Evolutionary conservation across 1,284 basidiomycete species (phyloP), one percentile per base, ranked within the genome.

Genomic region (Melampsora americana): DNA sequence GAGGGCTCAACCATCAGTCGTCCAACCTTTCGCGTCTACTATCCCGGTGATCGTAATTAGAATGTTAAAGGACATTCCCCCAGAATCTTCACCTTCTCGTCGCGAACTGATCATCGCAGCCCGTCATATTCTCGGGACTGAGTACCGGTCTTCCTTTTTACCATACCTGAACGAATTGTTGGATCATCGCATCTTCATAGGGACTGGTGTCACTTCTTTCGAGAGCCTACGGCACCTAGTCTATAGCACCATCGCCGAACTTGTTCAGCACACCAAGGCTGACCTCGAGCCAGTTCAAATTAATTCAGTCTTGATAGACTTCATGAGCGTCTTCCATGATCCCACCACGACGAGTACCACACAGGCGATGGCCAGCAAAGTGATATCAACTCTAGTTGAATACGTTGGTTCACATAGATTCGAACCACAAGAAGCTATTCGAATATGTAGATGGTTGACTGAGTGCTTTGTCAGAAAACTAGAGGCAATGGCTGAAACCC

Each of bases 31-130:
- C 79, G 89, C 90, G 5, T 91, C 95, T 80, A 88, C 88, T 5
- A 87, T 99, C 50, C 90, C 95, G 23, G 86, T 91, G 66, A 88
- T 90, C 53, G 90, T 91, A 66, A 85, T 99, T 35, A 88, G 96
- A 18, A 86, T 99, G 26, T 86, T 99, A 69, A 92, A 97, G 82
- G 95, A 99, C 82, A 95, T 94, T 80, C 95, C 96, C 26, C 87
- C 91, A 0, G 92, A 92, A 76, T 59, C 66, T 11, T 61, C 56
- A 67, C 46, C 60, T 50, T 75, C 74, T 39, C 78, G 79, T 28
- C 81, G 95, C 91, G 96, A 99, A 83, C 85, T 99, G 53, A 89
- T 97, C 83, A 90, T 95, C 14, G 93, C 95, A 2, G 90, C 95
- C 65, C 89, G 96, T 26, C 95, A 99, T 84, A 88, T 99, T 46